phyloP scores from a whole-genome alignment of 176 grass and related monocot species.

The Zea luxurians region DNA sequence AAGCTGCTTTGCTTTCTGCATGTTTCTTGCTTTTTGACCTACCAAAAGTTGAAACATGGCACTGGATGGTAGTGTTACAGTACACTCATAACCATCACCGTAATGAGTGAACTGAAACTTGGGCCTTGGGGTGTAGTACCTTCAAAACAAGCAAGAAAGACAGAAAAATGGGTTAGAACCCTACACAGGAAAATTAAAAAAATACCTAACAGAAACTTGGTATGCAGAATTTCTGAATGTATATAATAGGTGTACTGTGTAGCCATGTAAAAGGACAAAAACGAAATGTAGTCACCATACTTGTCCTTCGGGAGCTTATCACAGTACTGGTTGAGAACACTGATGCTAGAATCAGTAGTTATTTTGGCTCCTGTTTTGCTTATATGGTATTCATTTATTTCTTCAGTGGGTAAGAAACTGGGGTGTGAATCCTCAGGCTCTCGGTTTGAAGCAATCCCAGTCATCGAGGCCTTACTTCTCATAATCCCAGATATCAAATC shows the following conservation, averaged over 20 bases:
- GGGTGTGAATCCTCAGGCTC: conserved; percentile 41
- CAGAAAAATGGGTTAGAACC: conserved; percentile 1
- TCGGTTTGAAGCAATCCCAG: conserved; percentile 62
- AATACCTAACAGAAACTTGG: not conserved
- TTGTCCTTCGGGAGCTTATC: conserved; percentile 72
- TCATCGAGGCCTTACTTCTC: conserved; percentile 64
- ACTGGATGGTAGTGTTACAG: conserved; percentile 62
- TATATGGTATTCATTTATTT: conserved; percentile 69
- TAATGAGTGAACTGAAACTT: conserved; percentile 47
- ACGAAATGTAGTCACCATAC: conserved; percentile 43
- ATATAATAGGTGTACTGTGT: conserved; percentile 21
- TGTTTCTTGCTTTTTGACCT: conserved; percentile 61
- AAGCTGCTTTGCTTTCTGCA: conserved; percentile 67
- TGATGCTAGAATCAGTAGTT: conserved; percentile 68
- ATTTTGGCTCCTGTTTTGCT: conserved; percentile 74
- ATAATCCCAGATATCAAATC: conserved; percentile 73
- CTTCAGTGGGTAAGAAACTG: conserved; percentile 44
- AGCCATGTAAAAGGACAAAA: conserved; percentile 27
- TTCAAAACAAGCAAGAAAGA: conserved; percentile 27
- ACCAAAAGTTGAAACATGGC: conserved; percentile 63
- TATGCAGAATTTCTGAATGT: not conserved
- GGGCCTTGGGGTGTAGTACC: conserved; percentile 58
- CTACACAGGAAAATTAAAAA: conserved; percentile 14
- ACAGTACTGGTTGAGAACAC: conserved; percentile 63
- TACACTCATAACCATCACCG: conserved; percentile 59